These are phyloP conservation scores for Akanthomyces lecanii DNA, from an alignment of 2,329 filamentous ascomycete genomes.

Conservation along the genomic window DNA sequence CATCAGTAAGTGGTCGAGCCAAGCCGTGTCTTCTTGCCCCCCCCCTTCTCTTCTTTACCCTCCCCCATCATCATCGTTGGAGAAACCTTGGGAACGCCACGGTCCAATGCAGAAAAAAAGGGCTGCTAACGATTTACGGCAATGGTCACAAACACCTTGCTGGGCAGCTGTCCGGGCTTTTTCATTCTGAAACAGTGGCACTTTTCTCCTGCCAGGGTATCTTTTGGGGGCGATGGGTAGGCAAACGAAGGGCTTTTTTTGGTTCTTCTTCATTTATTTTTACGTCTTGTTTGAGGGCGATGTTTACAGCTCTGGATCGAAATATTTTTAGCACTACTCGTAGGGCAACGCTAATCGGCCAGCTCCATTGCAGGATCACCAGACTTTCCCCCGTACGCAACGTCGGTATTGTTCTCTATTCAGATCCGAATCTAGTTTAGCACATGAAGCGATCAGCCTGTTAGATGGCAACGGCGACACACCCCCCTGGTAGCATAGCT, in stretches of 20 bases:
- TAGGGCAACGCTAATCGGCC: no score
- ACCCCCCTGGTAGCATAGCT: neutral
- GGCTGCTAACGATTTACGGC: neutral
- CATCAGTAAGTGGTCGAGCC: no score
- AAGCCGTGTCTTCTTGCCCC: no score
- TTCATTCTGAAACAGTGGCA: neutral
- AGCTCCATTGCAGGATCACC: no score
- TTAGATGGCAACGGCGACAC: neutral
- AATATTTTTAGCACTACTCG: no score
- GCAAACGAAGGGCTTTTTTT: neutral
- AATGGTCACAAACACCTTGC: neutral
- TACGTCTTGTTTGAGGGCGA: no score
- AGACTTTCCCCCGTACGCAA: neutral
- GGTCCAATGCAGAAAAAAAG: no score
- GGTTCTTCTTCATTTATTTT: no score
- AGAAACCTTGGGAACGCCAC: no score
- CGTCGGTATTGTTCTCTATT: conserved; percentile 10
- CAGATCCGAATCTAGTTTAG: conserved; percentile 1
- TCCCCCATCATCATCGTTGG: no score
- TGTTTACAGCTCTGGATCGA: no score
- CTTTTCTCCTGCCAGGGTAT: neutral
- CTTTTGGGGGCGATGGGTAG: neutral
- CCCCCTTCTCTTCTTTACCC: no score
- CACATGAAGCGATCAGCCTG: neutral
- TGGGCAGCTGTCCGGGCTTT: neutral